Base-by-base conservation (phyloP, 805 yeast species). In the Wickerhamomyces pijperi region DNA sequence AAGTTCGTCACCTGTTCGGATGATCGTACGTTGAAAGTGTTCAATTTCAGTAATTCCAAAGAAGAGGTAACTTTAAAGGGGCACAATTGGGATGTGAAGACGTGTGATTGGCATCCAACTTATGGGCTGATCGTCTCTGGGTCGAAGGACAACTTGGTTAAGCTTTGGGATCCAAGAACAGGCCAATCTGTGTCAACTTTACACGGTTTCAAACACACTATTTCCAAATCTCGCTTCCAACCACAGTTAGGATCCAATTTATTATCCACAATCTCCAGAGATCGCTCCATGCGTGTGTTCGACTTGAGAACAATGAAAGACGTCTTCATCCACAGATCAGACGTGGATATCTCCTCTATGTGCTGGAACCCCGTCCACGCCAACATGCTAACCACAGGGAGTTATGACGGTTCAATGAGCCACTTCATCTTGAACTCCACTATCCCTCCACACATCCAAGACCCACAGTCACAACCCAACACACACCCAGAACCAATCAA, bases 11-110 rank as follows among this genome's bases (percentile, higher is more conserved):
- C 95, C 1, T 83, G 94, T 47, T 82, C 94, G 16, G 99, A 92
- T 61, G 99, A 92, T 59, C 82, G 86, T 38, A 72, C 81, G 5
- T 65, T 90, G 44, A 94, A 92, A 56, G 79, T 92, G 31, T 92
- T 97, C 97, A 85, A 88, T 60, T 92, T 92, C 61, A 81, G 84
- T 54, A 84, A 82, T 53, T 92, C 92, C 29, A 65, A 72, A 42
- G 92, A 85, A 49, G 99, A 92, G 55, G 63, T 83, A 36, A 68
- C 75, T 0, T 65, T 92, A 39, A 70, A 77, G 19, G 97, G 97
- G 2, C 99, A 92, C 61, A 95, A 94, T 57, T 92, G 99, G 99
- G 99, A 92, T 60, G 97, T 92, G 18, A 92, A 92, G 56, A 77
- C 88, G 39, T 84, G 94, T 39, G 97, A 92, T 59, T 92, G 99